Percentiles rank a stretch among this genome's conserved stretches.
Conservation (phyloP, 352 stramenopile species). For the Globisporangium polare region DNA sequence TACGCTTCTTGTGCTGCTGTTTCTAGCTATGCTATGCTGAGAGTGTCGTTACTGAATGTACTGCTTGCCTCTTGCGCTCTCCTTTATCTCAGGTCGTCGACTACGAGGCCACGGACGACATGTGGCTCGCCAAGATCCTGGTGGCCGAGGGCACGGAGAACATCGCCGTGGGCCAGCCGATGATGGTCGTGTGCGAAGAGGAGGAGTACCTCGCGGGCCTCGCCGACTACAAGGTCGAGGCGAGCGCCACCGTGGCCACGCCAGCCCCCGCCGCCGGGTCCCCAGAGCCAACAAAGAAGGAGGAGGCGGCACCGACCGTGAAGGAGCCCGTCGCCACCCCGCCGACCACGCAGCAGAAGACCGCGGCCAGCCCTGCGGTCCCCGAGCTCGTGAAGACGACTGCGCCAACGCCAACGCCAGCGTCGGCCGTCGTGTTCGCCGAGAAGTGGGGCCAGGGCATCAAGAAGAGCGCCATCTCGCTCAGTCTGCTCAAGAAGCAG, state of each 20-base stretch:
- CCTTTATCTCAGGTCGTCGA: constrained; percentile 80
- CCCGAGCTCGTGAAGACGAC: constrained; percentile 20
- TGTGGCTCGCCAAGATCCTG: constrained; percentile 96
- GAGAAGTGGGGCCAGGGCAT: constrained; percentile 79
- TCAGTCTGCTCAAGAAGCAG: constrained; percentile 81
- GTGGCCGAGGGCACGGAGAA: constrained; percentile 87
- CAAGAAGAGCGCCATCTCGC: constrained; percentile 78
- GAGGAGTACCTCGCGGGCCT: constrained; percentile 60
- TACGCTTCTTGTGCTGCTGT: neutral
- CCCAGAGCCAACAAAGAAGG: constrained; percentile 64
- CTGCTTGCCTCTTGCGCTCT: neutral
- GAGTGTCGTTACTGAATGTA: neutral
- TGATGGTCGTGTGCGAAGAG: constrained; percentile 95
- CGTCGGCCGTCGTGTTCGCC: constrained; percentile 30
- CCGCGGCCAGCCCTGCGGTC: constrained; percentile 32
- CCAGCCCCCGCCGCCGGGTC: constrained; percentile 36
- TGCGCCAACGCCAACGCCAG: constrained; percentile 16
- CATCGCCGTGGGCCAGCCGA: constrained; percentile 91
- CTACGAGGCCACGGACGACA: constrained; percentile 98
- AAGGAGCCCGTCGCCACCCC: constrained; percentile 32
- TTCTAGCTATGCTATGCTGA: neutral
- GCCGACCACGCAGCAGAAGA: constrained; percentile 28
- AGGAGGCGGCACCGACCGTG: constrained; percentile 40
- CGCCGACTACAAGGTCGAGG: constrained; percentile 76
- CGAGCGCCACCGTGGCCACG: constrained; percentile 22